Base-by-base conservation (phyloP, 177 flowering plant genomes). In the Vitis hybrid region DNA sequence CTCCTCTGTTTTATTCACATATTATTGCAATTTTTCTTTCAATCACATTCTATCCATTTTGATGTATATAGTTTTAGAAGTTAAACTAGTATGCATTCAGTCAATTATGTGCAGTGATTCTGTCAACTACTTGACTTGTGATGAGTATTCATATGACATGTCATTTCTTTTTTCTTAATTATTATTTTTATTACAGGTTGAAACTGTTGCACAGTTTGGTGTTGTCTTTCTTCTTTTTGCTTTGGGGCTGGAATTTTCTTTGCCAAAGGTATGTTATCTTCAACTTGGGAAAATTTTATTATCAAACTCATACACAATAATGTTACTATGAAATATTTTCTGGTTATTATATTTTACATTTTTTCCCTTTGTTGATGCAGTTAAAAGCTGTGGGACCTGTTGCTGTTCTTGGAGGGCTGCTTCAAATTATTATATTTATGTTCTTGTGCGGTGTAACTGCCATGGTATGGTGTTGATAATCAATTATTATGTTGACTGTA, bases 151-250 rank as follows among this genome's bases (percentile, higher is more conserved):
- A 26, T 48, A n/a, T 59, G 31, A 65, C 70, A 48, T 50, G n/a
- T 15, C 45, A 39, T 57, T 19, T 63, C 19, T 64, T 68, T 68
- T 57, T 67, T 29, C 29, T 19, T 22, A 45, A 63, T 81, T 15
- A 29, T 53, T 83, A 13, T 18, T 55, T 62, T 75, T 18, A 51
- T 55, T 80, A 14, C 88, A 96, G 99, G 99, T 96, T 81, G 98
- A 92, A 79, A 96, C 99, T 61, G 84, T 96, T 72, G 99, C 99
- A 52, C 99, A 94, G 64, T 96, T 96, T 83, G 99, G 99, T 70
- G 99, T 96, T 67, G 92, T 96, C 56, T 96, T 96, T 78, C 98
- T 96, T 74, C 92, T 94, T 71, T 96, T 96, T 81, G 98, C 99
- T 73, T 79, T 96, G 67, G 99, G 99, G 19, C 88, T 96, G 73